Evolutionary conservation across 345 rosid species (phyloP), one percentile per base, ranked within the genome.

Genomic region (Pistacia vera): DNA sequence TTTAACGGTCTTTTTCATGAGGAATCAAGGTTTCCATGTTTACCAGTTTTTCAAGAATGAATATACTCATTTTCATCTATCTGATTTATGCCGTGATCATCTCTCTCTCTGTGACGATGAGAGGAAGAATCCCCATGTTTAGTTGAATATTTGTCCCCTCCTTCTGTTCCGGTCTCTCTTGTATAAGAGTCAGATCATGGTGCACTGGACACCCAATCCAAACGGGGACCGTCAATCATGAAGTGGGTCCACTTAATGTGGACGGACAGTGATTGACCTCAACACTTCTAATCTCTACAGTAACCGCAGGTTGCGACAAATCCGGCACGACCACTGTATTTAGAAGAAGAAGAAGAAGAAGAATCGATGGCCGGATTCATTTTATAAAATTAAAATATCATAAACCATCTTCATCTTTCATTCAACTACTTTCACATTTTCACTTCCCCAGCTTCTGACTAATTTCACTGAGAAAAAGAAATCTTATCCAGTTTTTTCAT

Each of bases 91-190:
- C 65, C 54, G 58, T 66, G 78, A 68, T 79, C 74, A 70, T 73
- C 80, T 41, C 73, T 84, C 44, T 82, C 88, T 64, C 35, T 55
- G 11, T 78, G 73, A 60, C 8, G 77, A 58, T 64, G 76, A 71
- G 84, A 72, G 4, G 86, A 79, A 54, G 77, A 80, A 80, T 80
- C 88, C 76, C 64, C 66, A 11, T 51, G 72, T 62, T 52, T 73
- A 61, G 20, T 52, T 52, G 69, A 52, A 35, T 62, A 6, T 44
- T 55, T 79, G 44, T 73, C 83, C 28, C 62, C 66, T 38, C 75
- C 73, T 66, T 56, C 64, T 68, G 55, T 83, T 79, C 38, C 64
- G 71, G 71, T 82, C 89, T 38, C 83, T 70, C 79, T 77, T 6
- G 71, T n/a, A 65, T 77, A 78, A 52, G 75, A 49, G 51, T 77